Conservation (phyloP, 495 filamentous ascomycete genomes). For the Diplogelasinospora grovesii region DNA sequence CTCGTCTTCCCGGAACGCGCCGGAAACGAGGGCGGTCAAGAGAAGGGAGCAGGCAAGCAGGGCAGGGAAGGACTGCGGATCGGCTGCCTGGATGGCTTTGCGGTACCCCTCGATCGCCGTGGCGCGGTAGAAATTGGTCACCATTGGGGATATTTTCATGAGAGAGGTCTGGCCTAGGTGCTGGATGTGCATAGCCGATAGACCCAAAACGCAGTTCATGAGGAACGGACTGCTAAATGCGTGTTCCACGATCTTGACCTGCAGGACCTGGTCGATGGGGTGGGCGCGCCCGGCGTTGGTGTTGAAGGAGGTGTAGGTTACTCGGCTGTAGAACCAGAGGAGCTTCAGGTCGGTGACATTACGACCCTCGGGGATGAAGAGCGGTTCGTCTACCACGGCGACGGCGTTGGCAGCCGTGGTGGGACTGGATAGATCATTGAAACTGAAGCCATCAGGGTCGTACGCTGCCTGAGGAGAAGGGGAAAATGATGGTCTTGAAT, state of each 20-base stretch:
- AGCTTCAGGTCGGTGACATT: slow-evolving; percentile 34
- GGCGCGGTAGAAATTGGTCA: slow-evolving; percentile 31
- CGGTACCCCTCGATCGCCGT: slow-evolving; percentile 40
- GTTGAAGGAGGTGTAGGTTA: slow-evolving; percentile 32
- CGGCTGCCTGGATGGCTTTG: slow-evolving; percentile 32
- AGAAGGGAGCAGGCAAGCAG: slow-evolving; percentile 37
- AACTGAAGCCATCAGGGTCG: too few relatives aligned
- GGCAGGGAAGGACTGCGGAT: slow-evolving; percentile 33
- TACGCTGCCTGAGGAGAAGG: too few relatives aligned
- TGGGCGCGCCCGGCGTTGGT: slow-evolving; percentile 23
- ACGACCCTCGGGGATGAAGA: slow-evolving; percentile 23
- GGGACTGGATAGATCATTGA: too few relatives aligned
- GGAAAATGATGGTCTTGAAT: slow-evolving; percentile 2
- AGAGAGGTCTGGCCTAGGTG: slow-evolving; percentile 6
- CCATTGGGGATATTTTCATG: slow-evolving; percentile 7
- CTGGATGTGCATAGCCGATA: slow-evolving; percentile 31
- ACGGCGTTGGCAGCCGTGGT: too few relatives aligned
- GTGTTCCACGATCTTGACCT: slow-evolving; percentile 37
- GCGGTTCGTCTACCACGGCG: slow-evolving; percentile 24
- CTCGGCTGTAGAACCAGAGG: slow-evolving; percentile 35
- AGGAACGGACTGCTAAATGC: slow-evolving; percentile 43
- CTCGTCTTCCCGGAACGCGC: slow-evolving; percentile 36
- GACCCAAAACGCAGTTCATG: slow-evolving; percentile 43
- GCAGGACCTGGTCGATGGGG: slow-evolving; percentile 31
- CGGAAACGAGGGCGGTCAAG: slow-evolving; percentile 33